Base-by-base conservation (phyloP, 768 basidiomycete genomes). In the Bullera alba region DNA sequence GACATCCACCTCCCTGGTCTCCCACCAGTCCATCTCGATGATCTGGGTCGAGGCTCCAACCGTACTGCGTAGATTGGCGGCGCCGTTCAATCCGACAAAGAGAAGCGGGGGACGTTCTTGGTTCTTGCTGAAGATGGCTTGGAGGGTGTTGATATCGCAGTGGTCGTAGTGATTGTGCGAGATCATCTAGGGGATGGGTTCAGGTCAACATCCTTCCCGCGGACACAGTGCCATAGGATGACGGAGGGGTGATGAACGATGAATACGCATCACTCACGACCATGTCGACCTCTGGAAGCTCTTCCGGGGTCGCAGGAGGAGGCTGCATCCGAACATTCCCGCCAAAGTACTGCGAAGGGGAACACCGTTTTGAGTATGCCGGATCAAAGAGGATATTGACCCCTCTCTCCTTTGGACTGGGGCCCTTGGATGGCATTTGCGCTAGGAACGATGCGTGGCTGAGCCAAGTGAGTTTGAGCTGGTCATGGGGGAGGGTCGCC, bases 11-110 rank as follows among this genome's bases (percentile, higher is more conserved):
- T 68, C 55, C 30, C 76, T 57, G 15, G 76, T 69, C 19, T 80
- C 77, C 80, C 82, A 83, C 83, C 83, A 85, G 65, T 85, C 83
- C 62, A 84, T 70, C 60, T 78, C 77, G 48, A 80, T 77, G 7
- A 77, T 73, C 38, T 77, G 65, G 4, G 67, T 63, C 0, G 64
- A 54, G 0, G 76, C 73, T 23, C 80, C 70, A 15, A 79, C 61
- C 4, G 59, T 60, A 36, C 34, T 48, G 3, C 60, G 54, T 61
- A 83, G 76, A 61, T 70, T 78, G 5, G 61, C 43, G 1, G 60
- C 62, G 57, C 82, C 83, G 30, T 80, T 80, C 12, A 83, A 74
- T 0, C 81, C 80, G 1, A 80, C 76, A 57, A 83, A 82, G 62
- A 83, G 76, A 54, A 80, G 78, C 0, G 81, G 51, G 78, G 74